Percentiles rank a stretch among this genome's conserved stretches.
Conservation (phyloP, 805 yeast species). For the Maudiozyma barnettii region DNA sequence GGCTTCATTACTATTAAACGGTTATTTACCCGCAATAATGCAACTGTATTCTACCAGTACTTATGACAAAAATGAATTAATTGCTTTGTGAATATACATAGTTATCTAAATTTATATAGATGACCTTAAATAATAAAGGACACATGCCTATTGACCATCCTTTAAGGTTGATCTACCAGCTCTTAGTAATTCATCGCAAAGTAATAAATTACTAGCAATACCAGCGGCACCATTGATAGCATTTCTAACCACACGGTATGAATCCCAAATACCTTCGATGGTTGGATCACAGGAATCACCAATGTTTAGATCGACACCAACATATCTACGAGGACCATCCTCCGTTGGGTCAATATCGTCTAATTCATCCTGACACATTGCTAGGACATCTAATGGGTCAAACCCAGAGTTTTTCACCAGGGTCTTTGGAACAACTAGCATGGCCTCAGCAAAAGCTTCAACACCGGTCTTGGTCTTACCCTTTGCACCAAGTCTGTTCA, state of each 20-base stretch:
- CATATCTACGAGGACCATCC: conserved; percentile 65
- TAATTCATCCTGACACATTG: conserved; percentile 69
- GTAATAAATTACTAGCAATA: conserved; percentile 80
- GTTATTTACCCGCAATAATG: no score
- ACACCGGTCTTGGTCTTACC: conserved; percentile 88
- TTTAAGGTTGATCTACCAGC: conserved; percentile 94
- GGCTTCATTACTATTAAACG: no score
- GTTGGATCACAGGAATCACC: conserved; percentile 97
- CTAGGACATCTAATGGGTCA: conserved; percentile 82
- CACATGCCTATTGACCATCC: conserved; percentile 34
- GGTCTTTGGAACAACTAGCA: conserved; percentile 87
- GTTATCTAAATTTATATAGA: not conserved
- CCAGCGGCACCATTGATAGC: conserved; percentile 89
- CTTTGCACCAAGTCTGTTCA: conserved; percentile 51
- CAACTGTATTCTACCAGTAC: no score
- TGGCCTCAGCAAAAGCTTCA: conserved; percentile 86
- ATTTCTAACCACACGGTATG: conserved; percentile 87
- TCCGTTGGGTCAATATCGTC: conserved; percentile 20
- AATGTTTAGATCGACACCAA: conserved; percentile 80
- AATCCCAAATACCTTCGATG: conserved; percentile 93
- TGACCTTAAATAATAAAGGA: not conserved
- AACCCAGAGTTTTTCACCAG: conserved; percentile 86
- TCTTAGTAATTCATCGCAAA: conserved; percentile 92
- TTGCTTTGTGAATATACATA: not conserved
- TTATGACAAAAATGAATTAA: no score